Base-by-base conservation (phyloP, 2,329 filamentous ascomycete genomes). In the Simplicillium aogashimaense region DNA sequence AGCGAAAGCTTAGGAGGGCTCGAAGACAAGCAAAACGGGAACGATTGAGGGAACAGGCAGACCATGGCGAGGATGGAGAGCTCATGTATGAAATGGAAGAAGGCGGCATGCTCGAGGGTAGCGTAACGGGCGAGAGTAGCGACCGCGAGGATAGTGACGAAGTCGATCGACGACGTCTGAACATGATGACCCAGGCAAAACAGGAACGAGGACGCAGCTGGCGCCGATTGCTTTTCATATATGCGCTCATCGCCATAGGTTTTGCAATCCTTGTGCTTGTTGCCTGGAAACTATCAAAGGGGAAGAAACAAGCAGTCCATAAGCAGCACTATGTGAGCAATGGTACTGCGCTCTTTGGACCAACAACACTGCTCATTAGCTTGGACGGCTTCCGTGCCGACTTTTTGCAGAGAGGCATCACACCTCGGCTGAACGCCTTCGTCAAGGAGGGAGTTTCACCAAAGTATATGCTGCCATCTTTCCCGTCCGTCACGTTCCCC, bases 321-420 rank as follows among this genome's bases (percentile, higher is more conserved):
- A 51, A 56, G 34, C 56, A 60, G 36, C 50, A 45, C 30, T 47
- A 58, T 16, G 53, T 74, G 44, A 81, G 72, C 65, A 98, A 98
- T 58, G 92, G 92, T 40, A 94, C 88, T 0, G 84, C 88, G 2
- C 65, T 86, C 4, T 98, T 97, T 57, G 83, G 80, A 9, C 88
- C 89, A 1, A 98, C 92, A 0, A 95, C 92, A 2, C 83, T 98
- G 43, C 70, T 97, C 40, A 85, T 98, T 55, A 95, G 89, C 35
- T 72, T 98, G 14, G 92, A 98, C 60, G 92, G 92, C 3, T 97
- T 98, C 65, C 82, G 92, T 13, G 90, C 92, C 15, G 92, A 97
- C 57, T 97, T 95, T 54, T 68, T 98, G 32, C 76, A 83, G 47
- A 80, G 88, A 12, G 83, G 81, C 1, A 64, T 97, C 28, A 95